These are phyloP conservation scores for Penicillium cinerascens DNA, from an alignment of 495 filamentous ascomycete species.

Conservation along the genomic window DNA sequence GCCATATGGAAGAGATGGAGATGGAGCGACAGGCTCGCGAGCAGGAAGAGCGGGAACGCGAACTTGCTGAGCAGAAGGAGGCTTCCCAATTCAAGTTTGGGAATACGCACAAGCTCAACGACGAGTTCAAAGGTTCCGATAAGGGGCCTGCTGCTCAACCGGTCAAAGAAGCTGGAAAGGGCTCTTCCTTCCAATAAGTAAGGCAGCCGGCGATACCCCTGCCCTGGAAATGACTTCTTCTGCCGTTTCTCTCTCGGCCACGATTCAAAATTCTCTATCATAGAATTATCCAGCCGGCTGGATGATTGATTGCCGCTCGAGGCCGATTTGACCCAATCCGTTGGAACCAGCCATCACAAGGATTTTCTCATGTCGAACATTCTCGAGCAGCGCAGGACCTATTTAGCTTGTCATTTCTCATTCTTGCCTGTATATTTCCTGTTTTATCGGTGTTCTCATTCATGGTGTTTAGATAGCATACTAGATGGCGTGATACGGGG, in stretches of 20 bases:
- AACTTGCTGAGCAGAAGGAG: constrained; percentile 51
- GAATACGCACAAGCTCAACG: neutral
- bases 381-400: neutral
- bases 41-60: constrained; percentile 66
- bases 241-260: neutral
- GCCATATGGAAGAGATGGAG: constrained; percentile 98
- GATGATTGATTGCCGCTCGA: neutral
- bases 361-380: neutral
- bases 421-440: constrained; percentile 11
- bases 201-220: neutral
- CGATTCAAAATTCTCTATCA: neutral
- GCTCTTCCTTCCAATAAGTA: constrained; percentile 16
- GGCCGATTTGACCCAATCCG: neutral
- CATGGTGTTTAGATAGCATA: constrained; percentile 14
- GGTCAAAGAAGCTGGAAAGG: constrained; percentile 11
- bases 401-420: neutral
- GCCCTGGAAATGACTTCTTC: neutral
- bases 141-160: constrained; percentile 16
- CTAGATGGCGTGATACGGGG: constrained; percentile 3
- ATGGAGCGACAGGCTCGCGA: constrained; percentile 70
- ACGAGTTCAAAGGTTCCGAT: constrained; percentile 10
- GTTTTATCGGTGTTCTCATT: constrained; percentile 4
- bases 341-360: neutral
- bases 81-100: constrained; percentile 5
- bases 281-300: neutral